These are phyloP conservation scores for Trichothecium roseum DNA, from an alignment of 2,329 filamentous ascomycete genomes.

Conservation along the genomic window DNA sequence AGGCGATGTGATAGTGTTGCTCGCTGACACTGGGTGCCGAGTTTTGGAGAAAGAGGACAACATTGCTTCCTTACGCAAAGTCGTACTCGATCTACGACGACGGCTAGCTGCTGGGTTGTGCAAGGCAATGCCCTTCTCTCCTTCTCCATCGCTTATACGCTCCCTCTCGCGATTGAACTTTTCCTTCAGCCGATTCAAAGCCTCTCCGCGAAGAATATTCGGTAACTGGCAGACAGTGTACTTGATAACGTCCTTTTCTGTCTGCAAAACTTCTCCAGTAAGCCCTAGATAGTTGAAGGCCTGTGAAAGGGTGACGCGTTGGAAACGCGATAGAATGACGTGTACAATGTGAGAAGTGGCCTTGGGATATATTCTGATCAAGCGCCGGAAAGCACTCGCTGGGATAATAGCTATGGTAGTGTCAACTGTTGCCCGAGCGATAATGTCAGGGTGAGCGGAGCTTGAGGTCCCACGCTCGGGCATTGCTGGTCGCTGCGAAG, in stretches of 20 bases:
- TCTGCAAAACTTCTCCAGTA: conserved; percentile 82
- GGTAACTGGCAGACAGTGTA: conserved; percentile 88
- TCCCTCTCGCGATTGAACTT: conserved; percentile 85
- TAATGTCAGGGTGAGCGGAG: conserved; percentile 91
- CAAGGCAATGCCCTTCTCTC: conserved; percentile 80
- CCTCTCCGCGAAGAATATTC: conserved; percentile 76
- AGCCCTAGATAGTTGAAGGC: conserved; percentile 90
- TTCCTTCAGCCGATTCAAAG: conserved; percentile 76
- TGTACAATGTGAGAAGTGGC: conserved; percentile 96
- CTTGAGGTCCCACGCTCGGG: conserved; percentile 42
- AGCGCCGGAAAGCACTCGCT: conserved; percentile 82
- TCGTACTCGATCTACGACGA: conserved; percentile 61
- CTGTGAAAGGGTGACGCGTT: conserved; percentile 88
- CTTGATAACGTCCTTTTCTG: conserved; percentile 86
- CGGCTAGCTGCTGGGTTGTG: conserved; percentile 65
- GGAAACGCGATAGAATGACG: conserved; percentile 87
- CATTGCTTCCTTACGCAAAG: conserved; percentile 68
- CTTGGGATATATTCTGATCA: conserved; percentile 91
- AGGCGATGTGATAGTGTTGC: conserved; percentile 25
- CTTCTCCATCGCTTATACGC: conserved; percentile 68
- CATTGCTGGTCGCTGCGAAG: conserved; percentile 23
- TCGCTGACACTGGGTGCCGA: conserved; percentile 1
- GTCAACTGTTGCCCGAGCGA: conserved; percentile 90
- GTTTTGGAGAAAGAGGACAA: conserved; percentile 53
- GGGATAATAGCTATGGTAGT: conserved; percentile 98